phyloP scores from a whole-genome alignment of 2,329 filamentous ascomycete species.

The Didymella pomorum region DNA sequence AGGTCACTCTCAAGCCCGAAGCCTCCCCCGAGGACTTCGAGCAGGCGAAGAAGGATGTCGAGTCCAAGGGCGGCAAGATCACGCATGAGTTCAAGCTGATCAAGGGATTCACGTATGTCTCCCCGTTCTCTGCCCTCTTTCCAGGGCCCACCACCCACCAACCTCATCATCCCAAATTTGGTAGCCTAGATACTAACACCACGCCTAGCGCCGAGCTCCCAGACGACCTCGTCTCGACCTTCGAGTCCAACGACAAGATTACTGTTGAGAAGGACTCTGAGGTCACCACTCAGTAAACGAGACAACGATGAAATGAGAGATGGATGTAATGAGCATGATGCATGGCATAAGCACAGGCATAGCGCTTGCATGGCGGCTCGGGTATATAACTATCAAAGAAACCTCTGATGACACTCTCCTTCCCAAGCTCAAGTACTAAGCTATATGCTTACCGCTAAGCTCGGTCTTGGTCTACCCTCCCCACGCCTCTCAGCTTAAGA shows the following conservation, averaged over 20 bases:
- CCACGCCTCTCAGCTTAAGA: conserved; percentile 67
- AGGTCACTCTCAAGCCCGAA: conserved; percentile 83
- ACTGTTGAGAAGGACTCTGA: conserved; percentile 78
- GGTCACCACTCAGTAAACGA: conserved; percentile 73
- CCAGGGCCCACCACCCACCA: too few species aligned
- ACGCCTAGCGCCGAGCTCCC: conserved; percentile 73
- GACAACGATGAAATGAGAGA: conserved; percentile 3
- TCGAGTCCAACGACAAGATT: conserved; percentile 75
- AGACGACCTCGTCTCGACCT: conserved; percentile 69
- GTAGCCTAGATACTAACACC: conserved; percentile 20
- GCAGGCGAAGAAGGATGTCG: conserved; percentile 79
- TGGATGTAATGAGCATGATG: conserved; percentile 16
- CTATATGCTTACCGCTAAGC: neutral
- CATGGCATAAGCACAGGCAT: conserved; percentile 12
- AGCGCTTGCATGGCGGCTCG: conserved; percentile 17
- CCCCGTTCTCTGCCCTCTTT: neutral
- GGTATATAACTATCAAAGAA: conserved; percentile 22
- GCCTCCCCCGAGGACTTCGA: conserved; percentile 72
- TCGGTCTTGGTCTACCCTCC: conserved; percentile 48
- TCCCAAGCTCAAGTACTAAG: neutral
- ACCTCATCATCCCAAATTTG: too few species aligned
- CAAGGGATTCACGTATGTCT: conserved; percentile 88
- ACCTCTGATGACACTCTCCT: conserved; percentile 2
- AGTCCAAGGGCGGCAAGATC: conserved; percentile 82
- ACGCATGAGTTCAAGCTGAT: conserved; percentile 84